Conservation (phyloP, 768 basidiomycete genomes). For the Boletus patriciae region DNA sequence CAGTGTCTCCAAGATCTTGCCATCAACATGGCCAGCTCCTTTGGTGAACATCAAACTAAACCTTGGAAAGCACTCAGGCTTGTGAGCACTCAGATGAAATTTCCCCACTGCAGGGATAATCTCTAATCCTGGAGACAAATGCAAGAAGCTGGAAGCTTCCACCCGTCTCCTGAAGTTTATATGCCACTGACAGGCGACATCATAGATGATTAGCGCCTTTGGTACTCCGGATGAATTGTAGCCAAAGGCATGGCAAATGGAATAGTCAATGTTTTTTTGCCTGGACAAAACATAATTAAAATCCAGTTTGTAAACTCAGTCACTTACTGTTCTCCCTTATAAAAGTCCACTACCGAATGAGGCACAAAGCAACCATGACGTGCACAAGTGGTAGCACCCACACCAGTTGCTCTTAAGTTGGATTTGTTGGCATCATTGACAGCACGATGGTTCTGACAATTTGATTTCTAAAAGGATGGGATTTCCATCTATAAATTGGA, state of each 20-base stretch:
- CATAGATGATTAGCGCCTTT: too few species aligned
- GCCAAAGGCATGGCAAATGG: too few species aligned
- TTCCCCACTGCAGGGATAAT: slow-evolving; percentile 26
- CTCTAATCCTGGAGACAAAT: too few species aligned
- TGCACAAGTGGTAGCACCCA: neutral
- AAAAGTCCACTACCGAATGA: slow-evolving; percentile 33
- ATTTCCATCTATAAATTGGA: too few species aligned
- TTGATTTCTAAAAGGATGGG: neutral
- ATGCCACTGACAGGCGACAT: too few species aligned
- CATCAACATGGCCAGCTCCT: slow-evolving; percentile 32
- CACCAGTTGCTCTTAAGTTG: neutral
- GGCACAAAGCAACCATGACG: slow-evolving; percentile 21
- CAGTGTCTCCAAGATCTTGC: slow-evolving; percentile 37
- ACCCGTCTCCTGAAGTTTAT: too few species aligned
- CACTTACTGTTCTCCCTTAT: slow-evolving; percentile 26
- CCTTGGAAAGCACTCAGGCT: slow-evolving; percentile 21
- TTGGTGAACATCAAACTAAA: slow-evolving; percentile 20
- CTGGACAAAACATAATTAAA: slow-evolving; percentile 24
- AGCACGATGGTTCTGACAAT: neutral
- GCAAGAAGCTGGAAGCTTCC: too few species aligned
- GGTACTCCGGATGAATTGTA: too few species aligned
- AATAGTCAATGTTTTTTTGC: slow-evolving; percentile 32
- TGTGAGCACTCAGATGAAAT: slow-evolving; percentile 35
- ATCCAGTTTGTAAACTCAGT: neutral
- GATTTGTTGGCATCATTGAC: neutral